Conservation (phyloP, 257 asterid species). For the Lycium ferocissimum region DNA sequence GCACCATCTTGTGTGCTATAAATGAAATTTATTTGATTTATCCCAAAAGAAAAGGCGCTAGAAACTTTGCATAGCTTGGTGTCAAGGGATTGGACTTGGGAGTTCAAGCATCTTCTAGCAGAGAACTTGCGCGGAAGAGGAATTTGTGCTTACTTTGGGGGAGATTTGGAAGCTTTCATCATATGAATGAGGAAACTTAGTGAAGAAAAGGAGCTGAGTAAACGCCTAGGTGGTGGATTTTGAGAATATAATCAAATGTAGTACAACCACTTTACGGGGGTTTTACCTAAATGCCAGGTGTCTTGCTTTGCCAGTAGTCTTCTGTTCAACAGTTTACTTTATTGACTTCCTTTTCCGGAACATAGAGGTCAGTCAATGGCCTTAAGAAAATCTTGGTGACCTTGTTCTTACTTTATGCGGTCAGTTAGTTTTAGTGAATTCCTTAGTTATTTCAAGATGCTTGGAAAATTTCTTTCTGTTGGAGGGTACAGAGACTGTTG, state of each 20-base stretch:
- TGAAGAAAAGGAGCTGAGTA: conserved; percentile 25
- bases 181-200: not conserved
- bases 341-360: not conserved
- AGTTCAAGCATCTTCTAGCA: not conserved
- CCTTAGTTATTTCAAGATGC: not conserved
- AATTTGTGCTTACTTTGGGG: not conserved
- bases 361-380: not conserved
- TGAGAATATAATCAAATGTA: not conserved
- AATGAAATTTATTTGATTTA: not conserved
- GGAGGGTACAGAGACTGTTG: conserved; percentile 12
- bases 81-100: conserved; percentile 15
- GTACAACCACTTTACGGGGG: not conserved
- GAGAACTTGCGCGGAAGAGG: not conserved
- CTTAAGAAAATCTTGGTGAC: not conserved
- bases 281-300: not conserved
- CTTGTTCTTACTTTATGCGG: not conserved
- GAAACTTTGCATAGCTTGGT: not conserved
- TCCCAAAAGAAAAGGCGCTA: not conserved
- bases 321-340: not conserved
- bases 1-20: not conserved
- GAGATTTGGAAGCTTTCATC: conserved; percentile 4
- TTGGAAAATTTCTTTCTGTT: not conserved
- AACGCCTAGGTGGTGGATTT: not conserved
- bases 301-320: conserved; percentile 6
- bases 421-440: conserved; percentile 13